Evolutionary conservation across 1,139 yeast species (phyloP), one percentile per base, ranked within the genome.

Genomic region (Candida sanyaensis): DNA sequence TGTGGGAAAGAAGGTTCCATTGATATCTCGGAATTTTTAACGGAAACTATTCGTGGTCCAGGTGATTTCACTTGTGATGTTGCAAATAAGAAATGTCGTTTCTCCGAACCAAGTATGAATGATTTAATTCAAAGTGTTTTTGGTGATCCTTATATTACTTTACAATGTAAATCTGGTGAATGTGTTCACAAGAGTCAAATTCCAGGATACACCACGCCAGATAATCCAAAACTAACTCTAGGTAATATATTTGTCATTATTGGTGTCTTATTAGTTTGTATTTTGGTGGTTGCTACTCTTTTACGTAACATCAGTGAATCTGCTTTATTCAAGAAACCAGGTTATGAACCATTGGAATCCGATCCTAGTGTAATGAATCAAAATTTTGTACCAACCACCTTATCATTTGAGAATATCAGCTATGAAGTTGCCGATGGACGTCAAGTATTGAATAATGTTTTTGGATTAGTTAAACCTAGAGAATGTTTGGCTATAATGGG

Each of bases 401-500:
- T 93, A 45, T 78, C 95, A 10, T 93, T 93, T 69, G 87, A 86
- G 48, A 76, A 83, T 48, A 76, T 93, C 21, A 68, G 79, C 3
- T 93, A 93, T 63, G 64, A 73, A 1, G 86, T 89, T 5, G 62
- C 61, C 23, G 52, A n/a, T 70, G 85, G 81, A 0, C 57, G 58
- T 13, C 60, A 57, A 32, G 84, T 93, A 6, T 74, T 93, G 54
- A 75, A 78, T 23, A 73, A 77, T 33, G 77, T 88, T 1, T 84
- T 81, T 58, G 99, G 99, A 7, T 58, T 81, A 13, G 96, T 86
- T 2, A 80, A 81, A 46, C 96, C 97, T 2, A 86, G 97, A 37
- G 92, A 92, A 63, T 87, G 96, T 54, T 65, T 92, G 63, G 98
- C 99, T 0, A 91, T 93, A 34, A 89, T 93, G 96, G 99, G 99